Evolutionary conservation across 441 rosid species (phyloP).

Genomic region (Jatropha multifida): DNA sequence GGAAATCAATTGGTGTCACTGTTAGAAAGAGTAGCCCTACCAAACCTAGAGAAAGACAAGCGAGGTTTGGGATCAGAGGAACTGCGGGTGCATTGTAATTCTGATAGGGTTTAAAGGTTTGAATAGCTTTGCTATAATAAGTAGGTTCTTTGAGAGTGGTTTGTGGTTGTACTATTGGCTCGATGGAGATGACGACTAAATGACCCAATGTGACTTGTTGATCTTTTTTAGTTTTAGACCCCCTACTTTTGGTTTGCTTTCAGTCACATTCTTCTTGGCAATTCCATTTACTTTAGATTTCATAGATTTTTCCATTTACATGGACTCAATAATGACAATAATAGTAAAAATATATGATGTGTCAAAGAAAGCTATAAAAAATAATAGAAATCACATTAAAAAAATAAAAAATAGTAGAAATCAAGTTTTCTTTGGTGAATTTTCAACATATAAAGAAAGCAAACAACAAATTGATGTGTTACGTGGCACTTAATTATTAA

Average conservation of each 20-base stretch:
- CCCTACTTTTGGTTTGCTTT: background rate
- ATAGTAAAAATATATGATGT: too few relatives aligned
- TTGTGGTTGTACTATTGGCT: background rate
- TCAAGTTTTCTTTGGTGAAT: too few relatives aligned
- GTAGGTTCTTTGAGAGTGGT: background rate
- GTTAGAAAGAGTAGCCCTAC: slow-evolving; percentile 1
- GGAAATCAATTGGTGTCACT: background rate
- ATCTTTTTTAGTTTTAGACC: background rate
- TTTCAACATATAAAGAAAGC: too few relatives aligned
- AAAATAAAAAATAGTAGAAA: too few relatives aligned
- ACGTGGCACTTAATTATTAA: too few relatives aligned
- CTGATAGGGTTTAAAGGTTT: background rate
- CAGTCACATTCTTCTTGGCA: slow-evolving; percentile 13
- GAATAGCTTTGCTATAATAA: background rate
- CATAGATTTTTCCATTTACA: slow-evolving; percentile 11
- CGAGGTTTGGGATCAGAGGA: background rate
- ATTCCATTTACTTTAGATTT: slow-evolving; percentile 2
- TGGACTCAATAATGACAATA: background rate
- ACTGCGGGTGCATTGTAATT: background rate
- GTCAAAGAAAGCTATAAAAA: too few relatives aligned
- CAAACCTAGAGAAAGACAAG: slow-evolving; percentile 4
- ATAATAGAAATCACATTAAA: too few relatives aligned
- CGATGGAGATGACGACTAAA: slow-evolving; percentile 32
- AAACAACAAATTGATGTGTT: too few relatives aligned
- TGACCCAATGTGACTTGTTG: slow-evolving; percentile 30